Evolutionary conservation across 306 rosid species (phyloP), one percentile per base, ranked within the genome.

Genomic region (Vicia sativa): DNA sequence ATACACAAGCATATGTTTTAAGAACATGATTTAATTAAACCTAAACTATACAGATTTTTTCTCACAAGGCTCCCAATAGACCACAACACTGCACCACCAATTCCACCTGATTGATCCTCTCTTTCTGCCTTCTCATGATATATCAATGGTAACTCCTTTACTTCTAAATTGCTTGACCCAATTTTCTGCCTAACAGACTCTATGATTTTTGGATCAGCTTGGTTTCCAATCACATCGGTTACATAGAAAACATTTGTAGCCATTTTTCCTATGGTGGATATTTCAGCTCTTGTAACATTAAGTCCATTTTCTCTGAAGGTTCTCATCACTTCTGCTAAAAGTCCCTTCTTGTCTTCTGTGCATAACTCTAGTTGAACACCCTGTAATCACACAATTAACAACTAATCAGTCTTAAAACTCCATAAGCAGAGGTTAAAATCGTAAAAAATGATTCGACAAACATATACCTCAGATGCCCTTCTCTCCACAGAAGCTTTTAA

Each of bases 291-390:
- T 0, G 92, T 88, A 54, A 93, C 90, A 43, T 90, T 93, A 9
- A 93, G 82, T 6, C 96, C 95, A 52, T 91, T 91, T 62, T 93
- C 99, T 41, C 97, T 81, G 70, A 93, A 93, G 9, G 96, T 93
- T 76, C 99, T 83, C 44, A 87, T 90, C 9, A 93, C 96, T 21
- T 82, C 88, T 4, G 99, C 99, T 42, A 93, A 80, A 18, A 93
- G 96, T 13, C 91, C 87, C 9, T 55, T 82, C 31, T 72, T 86
- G 54, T 93, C 99, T 23, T 77, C 81, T 0, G 80, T 82, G 79
- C 90, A 75, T 21, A 90, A 43, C 69, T 90, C 97, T 57, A 93
- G 72, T 70, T 84, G 80, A 83, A 93, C 89, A 19, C 97, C 99
- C 97, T 92, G 54, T 38, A 56, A 50, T 61, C 61, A 59, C 72